Evolutionary conservation across 139 green algal species (phyloP), one percentile per base, ranked within the genome.

Genomic region (Deuterostichococcus epilithicus): DNA sequence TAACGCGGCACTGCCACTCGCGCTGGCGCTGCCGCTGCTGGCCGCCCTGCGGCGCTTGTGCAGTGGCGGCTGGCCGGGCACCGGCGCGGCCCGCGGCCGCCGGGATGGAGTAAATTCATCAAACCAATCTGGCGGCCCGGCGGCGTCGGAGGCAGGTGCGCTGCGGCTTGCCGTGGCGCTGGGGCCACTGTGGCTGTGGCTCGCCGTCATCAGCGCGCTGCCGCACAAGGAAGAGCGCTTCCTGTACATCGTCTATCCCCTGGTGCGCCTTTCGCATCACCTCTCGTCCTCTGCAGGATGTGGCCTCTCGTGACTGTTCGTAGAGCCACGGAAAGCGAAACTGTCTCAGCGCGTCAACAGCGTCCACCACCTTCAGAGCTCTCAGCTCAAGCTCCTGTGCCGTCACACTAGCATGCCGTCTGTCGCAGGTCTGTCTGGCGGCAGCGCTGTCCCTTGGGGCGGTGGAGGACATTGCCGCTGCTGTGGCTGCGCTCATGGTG

Each of bases 171-270:
- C 73, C 5, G 60, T 81, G 36, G 83, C 70, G 3, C 33, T 87
- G n/a, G 37, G 65, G 20, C 83, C 90, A 1, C 35, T 86, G 32
- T 92, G 80, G 74, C 52, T 97, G n/a, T 96, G 91, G 91, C 68
- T 91, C 37, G 70, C 45, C 0, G 84, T 88, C 68, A 91, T 97
- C 80, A 89, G 84, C 2, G 42, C 75, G 33, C 76, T 97, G 28
- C 90, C 91, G 8, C 91, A 96, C 85, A 96, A 96, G 79, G 91
- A 96, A 77, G 91, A 96, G 75, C 80, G 91, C 60, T 96, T 96
- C 76, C 78, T 96, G 34, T 96, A 89, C 70, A 76, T 92, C 5
- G 84, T 91, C 15, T 96, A 95, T 44, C 85, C 88, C 3, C 63
- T 90, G 83, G 76, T 89, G 69, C 74, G 67, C 2, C 60, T 33